These are phyloP conservation scores for Yamadazyma ubonensis DNA, from an alignment of 805 yeast genomes.

Conservation along the genomic window DNA sequence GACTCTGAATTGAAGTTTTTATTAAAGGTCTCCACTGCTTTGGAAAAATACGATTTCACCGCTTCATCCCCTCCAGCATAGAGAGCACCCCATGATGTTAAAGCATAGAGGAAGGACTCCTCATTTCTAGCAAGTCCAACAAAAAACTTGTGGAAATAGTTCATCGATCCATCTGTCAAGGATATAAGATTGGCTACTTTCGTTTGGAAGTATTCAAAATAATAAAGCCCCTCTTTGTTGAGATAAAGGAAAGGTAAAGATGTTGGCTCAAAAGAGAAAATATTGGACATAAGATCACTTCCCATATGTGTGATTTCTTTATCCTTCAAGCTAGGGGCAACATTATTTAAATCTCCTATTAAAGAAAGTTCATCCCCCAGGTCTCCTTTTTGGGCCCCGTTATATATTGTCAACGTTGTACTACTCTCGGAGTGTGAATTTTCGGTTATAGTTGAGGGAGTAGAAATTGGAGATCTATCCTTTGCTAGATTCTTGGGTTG, in stretches of 20 bases:
- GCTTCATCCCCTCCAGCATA: conserved; percentile 16
- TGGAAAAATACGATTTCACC: conserved; percentile 11
- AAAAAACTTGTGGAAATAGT: conserved; percentile 25
- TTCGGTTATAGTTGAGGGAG: too few relatives aligned
- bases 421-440: too few relatives aligned
- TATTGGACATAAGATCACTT: too few relatives aligned
- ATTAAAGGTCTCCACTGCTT: conserved; percentile 9
- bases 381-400: too few relatives aligned
- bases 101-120: conserved; percentile 21
- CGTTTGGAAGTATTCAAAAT: conserved; percentile 19
- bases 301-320: too few relatives aligned
- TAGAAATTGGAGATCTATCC: not conserved
- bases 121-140: conserved; percentile 19
- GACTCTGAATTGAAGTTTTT: conserved; percentile 4
- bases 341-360: too few relatives aligned
- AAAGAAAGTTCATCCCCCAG: too few relatives aligned
- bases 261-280: not conserved
- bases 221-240: conserved; percentile 17
- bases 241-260: conserved; percentile 11
- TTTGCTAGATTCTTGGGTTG: not conserved
- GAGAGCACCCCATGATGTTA: conserved; percentile 31
- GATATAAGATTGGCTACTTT: conserved; percentile 20
- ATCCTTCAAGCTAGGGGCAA: too few relatives aligned
- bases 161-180: conserved; percentile 19
- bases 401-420: too few relatives aligned